A percentile compares a stretch with the other conserved stretches of the same genome.
phyloP scores from a whole-genome alignment of 495 filamentous ascomycete genomes.

The Ascodesmis nigricans region DNA sequence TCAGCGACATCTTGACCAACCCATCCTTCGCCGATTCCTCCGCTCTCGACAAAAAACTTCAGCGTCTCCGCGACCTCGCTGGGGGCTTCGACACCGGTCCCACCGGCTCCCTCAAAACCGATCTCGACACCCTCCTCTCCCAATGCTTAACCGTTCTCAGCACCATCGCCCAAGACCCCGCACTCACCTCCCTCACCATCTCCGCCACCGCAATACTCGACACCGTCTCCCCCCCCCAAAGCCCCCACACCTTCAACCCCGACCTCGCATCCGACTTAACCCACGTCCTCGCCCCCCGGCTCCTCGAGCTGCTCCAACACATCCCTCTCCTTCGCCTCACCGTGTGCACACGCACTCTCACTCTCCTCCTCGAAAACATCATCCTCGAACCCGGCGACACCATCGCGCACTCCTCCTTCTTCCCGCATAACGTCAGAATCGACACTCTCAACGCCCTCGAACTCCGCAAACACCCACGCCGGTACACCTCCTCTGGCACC shows the following conservation, averaged over 20 bases:
- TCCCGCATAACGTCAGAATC: slow-evolving; percentile 60
- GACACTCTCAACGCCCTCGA: slow-evolving; percentile 72
- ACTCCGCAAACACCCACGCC: slow-evolving; percentile 53
- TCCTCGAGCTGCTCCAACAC: slow-evolving; percentile 57
- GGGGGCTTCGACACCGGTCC: slow-evolving; percentile 34
- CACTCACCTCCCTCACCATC: slow-evolving; percentile 41
- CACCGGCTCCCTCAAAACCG: slow-evolving; percentile 33
- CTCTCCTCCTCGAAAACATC: slow-evolving; percentile 72
- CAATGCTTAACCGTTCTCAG: slow-evolving; percentile 46
- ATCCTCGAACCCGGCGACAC: slow-evolving; percentile 74
- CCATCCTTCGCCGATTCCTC: slow-evolving; percentile 60
- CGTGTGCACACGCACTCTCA: slow-evolving; percentile 56
- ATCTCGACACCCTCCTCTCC: slow-evolving; percentile 48
- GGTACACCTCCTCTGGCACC: slow-evolving; percentile 36
- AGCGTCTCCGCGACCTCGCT: slow-evolving; percentile 17
- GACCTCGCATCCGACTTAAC: slow-evolving; percentile 52
- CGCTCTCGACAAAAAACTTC: slow-evolving; percentile 37
- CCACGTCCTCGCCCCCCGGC: slow-evolving; percentile 57
- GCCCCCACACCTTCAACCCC: slow-evolving; percentile 32
- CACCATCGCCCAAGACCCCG: slow-evolving; percentile 44
- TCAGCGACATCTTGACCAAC: slow-evolving; percentile 70
- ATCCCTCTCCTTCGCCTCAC: slow-evolving; percentile 76
- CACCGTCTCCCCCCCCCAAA: slow-evolving; percentile 37
- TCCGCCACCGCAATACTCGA: slow-evolving; percentile 41
- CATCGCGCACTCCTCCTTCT: slow-evolving; percentile 68